These are phyloP conservation scores for Sanghuangporus baumii DNA, from an alignment of 1,284 basidiomycete species.

Conservation along the genomic window DNA sequence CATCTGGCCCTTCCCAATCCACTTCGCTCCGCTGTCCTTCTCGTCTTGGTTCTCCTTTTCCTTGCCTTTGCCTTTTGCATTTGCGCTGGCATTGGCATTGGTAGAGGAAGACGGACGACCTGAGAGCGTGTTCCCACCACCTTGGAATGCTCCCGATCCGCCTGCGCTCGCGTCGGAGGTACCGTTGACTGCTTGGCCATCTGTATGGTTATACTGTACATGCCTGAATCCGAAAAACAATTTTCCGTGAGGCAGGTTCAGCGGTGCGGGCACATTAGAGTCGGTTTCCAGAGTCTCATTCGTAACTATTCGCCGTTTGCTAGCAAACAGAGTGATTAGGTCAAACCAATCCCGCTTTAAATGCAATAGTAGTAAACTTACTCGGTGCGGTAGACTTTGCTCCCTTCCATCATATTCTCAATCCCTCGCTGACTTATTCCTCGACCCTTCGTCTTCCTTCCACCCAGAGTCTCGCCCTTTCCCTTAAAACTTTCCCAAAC, in stretches of 20 bases:
- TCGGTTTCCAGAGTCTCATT: slow-evolving; percentile 75
- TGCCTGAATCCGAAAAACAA: slow-evolving; percentile 92
- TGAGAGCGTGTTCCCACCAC: slow-evolving; percentile 48
- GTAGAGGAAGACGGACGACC: slow-evolving; percentile 40
- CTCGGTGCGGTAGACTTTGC: slow-evolving; percentile 88
- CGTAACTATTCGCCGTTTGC: slow-evolving; percentile 82
- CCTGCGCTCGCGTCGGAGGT: neutral
- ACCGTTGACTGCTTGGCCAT: neutral
- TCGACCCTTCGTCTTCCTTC: slow-evolving; percentile 88
- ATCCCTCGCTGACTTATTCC: slow-evolving; percentile 79
- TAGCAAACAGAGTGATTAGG: slow-evolving; percentile 30
- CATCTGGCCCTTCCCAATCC: slow-evolving; percentile 57
- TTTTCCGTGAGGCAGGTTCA: slow-evolving; percentile 89
- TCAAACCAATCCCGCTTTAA: neutral
- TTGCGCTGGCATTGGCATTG: slow-evolving; percentile 36
- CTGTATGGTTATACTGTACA: slow-evolving; percentile 46
- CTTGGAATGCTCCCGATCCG: slow-evolving; percentile 32
- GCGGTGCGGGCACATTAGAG: slow-evolving; percentile 80
- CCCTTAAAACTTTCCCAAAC: slow-evolving; percentile 93
- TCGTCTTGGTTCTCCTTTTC: slow-evolving; percentile 22
- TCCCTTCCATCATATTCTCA: slow-evolving; percentile 73
- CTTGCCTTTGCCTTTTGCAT: slow-evolving; percentile 42
- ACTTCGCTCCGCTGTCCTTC: neutral
- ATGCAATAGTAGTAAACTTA: slow-evolving; percentile 38
- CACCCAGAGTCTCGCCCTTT: slow-evolving; percentile 82